phyloP scores from a whole-genome alignment of 2,329 filamentous ascomycete species.

The Colletotrichum acutatum region DNA sequence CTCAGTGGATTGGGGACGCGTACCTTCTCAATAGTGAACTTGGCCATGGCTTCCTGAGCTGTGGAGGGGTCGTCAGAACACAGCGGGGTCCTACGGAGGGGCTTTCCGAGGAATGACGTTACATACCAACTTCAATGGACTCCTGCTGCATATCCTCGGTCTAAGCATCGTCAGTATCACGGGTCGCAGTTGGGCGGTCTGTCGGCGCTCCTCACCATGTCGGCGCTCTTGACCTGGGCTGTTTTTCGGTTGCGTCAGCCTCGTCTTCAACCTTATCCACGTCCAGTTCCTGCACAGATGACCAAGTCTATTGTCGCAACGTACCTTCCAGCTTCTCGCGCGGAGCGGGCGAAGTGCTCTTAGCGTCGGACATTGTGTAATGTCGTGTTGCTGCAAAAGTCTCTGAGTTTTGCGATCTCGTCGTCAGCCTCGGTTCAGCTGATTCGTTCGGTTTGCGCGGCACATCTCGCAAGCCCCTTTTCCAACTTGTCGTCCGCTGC shows the following conservation, averaged over 20 bases:
- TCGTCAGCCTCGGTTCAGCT: constrained; percentile 7
- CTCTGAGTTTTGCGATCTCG: not conserved
- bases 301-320: constrained; percentile 31
- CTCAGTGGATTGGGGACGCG: constrained; percentile 14
- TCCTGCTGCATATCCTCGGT: constrained; percentile 98
- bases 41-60: constrained; percentile 73
- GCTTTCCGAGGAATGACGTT: constrained; percentile 8
- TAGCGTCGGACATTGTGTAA: constrained; percentile 51
- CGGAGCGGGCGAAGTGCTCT: constrained; percentile 57
- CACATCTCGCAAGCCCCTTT: constrained; percentile 11
- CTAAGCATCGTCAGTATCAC: constrained; percentile 60
- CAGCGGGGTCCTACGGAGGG: constrained; percentile 1
- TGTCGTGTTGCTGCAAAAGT: not conserved
- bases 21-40: constrained; percentile 72
- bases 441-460: not conserved
- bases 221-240: constrained; percentile 98
- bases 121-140: constrained; percentile 93
- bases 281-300: constrained; percentile 6
- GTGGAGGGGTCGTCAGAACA: constrained; percentile 36
- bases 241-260: constrained; percentile 36
- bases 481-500: not conserved
- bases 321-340: constrained; percentile 83
- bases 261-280: not conserved
- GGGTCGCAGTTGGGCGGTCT: constrained; percentile 28
- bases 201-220: constrained; percentile 78